These are phyloP conservation scores for Takashimella tepidaria DNA, from an alignment of 1,284 basidiomycete genomes.

Conservation along the genomic window DNA sequence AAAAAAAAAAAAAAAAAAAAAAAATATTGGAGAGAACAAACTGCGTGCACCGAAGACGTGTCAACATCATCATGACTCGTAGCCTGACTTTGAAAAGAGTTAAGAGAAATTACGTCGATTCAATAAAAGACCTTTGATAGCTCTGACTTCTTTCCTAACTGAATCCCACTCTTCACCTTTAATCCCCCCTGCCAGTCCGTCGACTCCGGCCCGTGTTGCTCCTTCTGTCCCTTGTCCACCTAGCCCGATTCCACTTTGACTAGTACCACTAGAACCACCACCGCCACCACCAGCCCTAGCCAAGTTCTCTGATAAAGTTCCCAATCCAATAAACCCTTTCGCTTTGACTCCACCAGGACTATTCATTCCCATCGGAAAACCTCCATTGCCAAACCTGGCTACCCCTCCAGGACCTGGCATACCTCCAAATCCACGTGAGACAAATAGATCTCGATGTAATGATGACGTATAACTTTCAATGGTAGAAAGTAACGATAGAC, in stretches of 20 bases:
- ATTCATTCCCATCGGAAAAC: background rate
- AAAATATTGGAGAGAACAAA: no score
- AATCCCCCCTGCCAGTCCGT: conserved; percentile 1
- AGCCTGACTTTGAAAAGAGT: no score
- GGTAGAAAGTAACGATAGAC: conserved; percentile 41
- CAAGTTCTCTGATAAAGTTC: conserved; percentile 30
- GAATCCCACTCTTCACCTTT: conserved; percentile 42
- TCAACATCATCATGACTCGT: no score
- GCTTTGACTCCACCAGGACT: background rate
- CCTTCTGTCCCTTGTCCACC: background rate
- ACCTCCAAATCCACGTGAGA: conserved; percentile 9
- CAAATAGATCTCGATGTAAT: conserved; percentile 37
- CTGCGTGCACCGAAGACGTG: no score
- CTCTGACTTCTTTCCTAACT: conserved; percentile 44
- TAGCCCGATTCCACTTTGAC: no score
- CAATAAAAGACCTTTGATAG: conserved; percentile 46
- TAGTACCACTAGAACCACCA: conserved; percentile 4
- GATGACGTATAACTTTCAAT: conserved; percentile 40
- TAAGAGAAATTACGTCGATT: conserved; percentile 36
- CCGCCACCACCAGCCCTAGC: conserved; percentile 21
- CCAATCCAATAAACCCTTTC: conserved; percentile 26
- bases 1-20: no score
- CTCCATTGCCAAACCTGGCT: conserved; percentile 5
- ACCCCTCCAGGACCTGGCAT: background rate
- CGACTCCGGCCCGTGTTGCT: background rate